These are phyloP conservation scores for Sphagnum tenellum DNA, from an alignment of 225 moss, liverwort and hornwort genomes.

Conservation along the genomic window DNA sequence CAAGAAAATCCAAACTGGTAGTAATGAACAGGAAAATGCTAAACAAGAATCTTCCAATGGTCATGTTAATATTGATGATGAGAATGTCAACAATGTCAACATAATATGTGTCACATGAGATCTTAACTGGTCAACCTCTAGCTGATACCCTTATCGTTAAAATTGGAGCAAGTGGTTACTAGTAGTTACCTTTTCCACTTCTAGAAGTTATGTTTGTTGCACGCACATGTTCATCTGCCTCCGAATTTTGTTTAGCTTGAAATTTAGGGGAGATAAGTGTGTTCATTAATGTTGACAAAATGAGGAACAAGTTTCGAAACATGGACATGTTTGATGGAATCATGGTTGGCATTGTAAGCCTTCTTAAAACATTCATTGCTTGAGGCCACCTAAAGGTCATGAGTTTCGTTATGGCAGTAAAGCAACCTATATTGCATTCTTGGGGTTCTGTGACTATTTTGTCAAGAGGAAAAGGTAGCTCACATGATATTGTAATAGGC, in stretches of 20 bases:
- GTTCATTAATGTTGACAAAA: conserved; percentile 87
- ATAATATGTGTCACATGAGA: conserved; percentile 9
- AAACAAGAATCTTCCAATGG: conserved; percentile 11
- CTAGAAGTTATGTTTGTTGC: conserved; percentile 54
- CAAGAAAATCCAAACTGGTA: conserved; percentile 12
- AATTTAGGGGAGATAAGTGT: conserved; percentile 94
- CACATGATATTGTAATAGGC: conserved; percentile 70
- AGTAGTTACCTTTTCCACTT: conserved; percentile 50
- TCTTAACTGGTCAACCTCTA: conserved; percentile 6
- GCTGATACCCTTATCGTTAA: conserved; percentile 1
- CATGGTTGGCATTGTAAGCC: conserved; percentile 89
- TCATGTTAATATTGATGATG: conserved; percentile 6
- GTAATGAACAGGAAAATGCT: conserved; percentile 11
- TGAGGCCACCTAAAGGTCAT: conserved; percentile 82
- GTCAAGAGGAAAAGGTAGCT: conserved; percentile 52
- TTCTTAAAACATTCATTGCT: conserved; percentile 85
- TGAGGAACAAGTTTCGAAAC: conserved; percentile 93
- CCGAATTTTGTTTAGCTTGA: conserved; percentile 57
- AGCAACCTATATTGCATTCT: conserved; percentile 47
- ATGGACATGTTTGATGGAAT: conserved; percentile 96
- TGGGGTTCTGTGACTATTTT: conserved; percentile 37
- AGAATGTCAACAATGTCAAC: conserved; percentile 12
- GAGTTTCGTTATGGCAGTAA: conserved; percentile 78
- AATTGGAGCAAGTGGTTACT: conserved; percentile 26
- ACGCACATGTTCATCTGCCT: conserved; percentile 44